Percentiles rank a stretch among this genome's conserved stretches.
Conservation (phyloP, 169 alveolate genomes). For the Hepatocystis sp. region DNA sequence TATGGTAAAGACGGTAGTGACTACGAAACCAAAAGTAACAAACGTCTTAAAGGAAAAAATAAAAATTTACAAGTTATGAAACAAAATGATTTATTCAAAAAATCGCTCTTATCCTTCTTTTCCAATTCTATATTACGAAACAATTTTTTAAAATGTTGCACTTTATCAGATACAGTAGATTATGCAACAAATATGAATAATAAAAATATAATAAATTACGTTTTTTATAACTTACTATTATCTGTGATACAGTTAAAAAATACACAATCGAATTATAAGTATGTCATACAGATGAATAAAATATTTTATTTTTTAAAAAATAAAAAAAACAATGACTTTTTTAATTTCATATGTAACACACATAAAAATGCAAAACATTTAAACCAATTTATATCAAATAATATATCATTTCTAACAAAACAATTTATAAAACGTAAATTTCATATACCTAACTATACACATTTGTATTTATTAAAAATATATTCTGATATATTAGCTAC, state of each 20-base stretch:
- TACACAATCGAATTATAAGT: constrained; percentile 19
- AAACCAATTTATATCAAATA: constrained; percentile 36
- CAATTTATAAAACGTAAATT: constrained; percentile 38
- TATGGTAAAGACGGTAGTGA: too few species aligned
- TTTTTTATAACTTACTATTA: constrained; percentile 22
- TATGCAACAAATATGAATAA: neutral
- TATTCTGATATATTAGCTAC: constrained; percentile 14
- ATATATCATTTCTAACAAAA: constrained; percentile 24
- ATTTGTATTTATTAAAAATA: constrained; percentile 22
- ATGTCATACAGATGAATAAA: constrained; percentile 6
- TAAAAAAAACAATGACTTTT: constrained; percentile 8
- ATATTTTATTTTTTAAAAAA: constrained; percentile 22
- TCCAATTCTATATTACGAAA: neutral
- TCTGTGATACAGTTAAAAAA: constrained; percentile 38
- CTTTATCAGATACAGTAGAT: neutral
- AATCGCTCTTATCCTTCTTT: neutral
- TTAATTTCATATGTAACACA: constrained; percentile 7
- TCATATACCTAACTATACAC: constrained; percentile 3
- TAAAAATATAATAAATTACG: neutral
- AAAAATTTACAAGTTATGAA: neutral
- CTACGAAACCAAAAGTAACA: too few species aligned
- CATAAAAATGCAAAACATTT: constrained; percentile 9
- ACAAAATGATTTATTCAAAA: too few species aligned
- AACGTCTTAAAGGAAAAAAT: too few species aligned
- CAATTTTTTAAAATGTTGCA: too few species aligned